Conservation (phyloP, 495 filamentous ascomycete genomes). For the Penicillium bialowiezense region DNA sequence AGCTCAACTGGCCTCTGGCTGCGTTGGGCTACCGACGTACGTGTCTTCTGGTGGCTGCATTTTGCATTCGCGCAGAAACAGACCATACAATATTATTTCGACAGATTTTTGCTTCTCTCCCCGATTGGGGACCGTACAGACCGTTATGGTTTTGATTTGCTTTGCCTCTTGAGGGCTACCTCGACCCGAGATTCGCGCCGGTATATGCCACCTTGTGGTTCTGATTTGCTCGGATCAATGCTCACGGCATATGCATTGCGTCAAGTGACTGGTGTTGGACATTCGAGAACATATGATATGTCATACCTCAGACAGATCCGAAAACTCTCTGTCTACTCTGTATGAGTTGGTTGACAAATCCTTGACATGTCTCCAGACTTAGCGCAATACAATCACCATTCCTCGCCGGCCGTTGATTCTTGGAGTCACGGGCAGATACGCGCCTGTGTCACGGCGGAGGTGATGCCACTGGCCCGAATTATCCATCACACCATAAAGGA, state of each 20-base stretch:
- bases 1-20: neutral
- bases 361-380: neutral
- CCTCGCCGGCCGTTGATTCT: neutral
- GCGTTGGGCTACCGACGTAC: neutral
- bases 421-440: neutral
- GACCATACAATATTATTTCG: neutral
- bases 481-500: neutral
- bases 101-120: neutral
- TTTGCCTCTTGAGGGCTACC: neutral
- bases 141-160: neutral
- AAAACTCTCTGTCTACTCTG: neutral
- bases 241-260: neutral
- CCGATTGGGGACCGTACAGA: neutral
- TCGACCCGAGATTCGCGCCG: neutral
- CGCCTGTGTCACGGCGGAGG: neutral
- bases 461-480: neutral
- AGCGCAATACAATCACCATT: neutral
- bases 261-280: slow-evolving; percentile 1
- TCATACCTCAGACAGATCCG: neutral
- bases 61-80: neutral
- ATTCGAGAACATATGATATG: slow-evolving; percentile 3
- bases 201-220: neutral
- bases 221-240: neutral
- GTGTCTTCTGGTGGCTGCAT: neutral
- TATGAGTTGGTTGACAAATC: neutral